Evolutionary conservation across 352 stramenopile genomes (phyloP).

Genomic region (Thraustochytrium striatum): DNA sequence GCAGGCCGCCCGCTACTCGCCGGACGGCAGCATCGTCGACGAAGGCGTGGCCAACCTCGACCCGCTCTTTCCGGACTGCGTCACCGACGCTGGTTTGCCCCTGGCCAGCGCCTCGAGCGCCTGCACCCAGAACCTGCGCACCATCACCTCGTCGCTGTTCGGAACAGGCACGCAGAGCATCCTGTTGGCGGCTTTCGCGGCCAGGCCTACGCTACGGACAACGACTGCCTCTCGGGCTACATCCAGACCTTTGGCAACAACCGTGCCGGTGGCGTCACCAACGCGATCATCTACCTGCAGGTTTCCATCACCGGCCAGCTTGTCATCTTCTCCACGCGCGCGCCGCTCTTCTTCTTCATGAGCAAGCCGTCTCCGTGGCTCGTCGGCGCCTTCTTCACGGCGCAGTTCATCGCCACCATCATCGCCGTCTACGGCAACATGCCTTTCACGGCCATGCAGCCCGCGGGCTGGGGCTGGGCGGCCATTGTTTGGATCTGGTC

Average conservation of each 20-base stretch:
- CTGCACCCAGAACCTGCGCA: background rate
- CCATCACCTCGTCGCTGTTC: no score
- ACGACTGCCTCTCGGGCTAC: slow-evolving; percentile 33
- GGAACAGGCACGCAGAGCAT: no score
- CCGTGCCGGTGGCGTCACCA: background rate
- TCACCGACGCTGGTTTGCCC: background rate
- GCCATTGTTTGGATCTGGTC: slow-evolving; percentile 44
- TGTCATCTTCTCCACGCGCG: slow-evolving; percentile 28
- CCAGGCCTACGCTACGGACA: background rate
- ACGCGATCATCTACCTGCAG: slow-evolving; percentile 32
- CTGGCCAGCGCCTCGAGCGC: background rate
- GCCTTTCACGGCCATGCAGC: slow-evolving; percentile 28
- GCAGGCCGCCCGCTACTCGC: background rate
- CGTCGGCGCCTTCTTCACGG: slow-evolving; percentile 16
- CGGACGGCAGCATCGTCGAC: background rate
- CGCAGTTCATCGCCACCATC: slow-evolving; percentile 38
- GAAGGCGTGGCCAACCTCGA: background rate
- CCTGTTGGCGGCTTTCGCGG: background rate
- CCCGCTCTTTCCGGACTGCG: background rate
- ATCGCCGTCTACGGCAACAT: slow-evolving; percentile 33
- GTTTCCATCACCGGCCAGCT: slow-evolving; percentile 38
- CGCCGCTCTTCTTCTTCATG: slow-evolving; percentile 24
- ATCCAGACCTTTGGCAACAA: slow-evolving; percentile 24
- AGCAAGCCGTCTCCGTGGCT: background rate
- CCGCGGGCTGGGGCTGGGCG: slow-evolving; percentile 35